Base-by-base conservation (phyloP, 768 basidiomycete genomes). In the Auricularia auricula-judae region DNA sequence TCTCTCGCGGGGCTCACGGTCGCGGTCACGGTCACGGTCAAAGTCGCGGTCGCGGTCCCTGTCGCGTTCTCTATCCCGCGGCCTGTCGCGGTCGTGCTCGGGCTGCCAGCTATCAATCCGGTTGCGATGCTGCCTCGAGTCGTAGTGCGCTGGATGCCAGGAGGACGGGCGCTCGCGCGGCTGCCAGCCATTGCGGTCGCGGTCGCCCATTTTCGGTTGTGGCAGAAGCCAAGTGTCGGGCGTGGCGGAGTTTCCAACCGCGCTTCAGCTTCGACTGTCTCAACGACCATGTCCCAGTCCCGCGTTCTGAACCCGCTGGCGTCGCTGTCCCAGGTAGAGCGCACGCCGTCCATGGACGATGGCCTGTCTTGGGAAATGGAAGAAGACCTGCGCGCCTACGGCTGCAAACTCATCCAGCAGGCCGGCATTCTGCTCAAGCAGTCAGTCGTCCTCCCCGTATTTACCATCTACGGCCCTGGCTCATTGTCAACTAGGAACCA, bases 331-430 rank as follows among this genome's bases (percentile, higher is more conserved):
- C 94, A 97, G 70, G 84, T 94, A 61, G 79, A 87, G 68, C 82
- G 80, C 43, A 89, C 91, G 0, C 94, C 94, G 0, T 98, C 95
- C 0, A 72, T 77, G 34, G 82, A 85, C 66, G 94, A 98, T 77
- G 91, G 90, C 0, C 81, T 98, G 8, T 88, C 94, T 0, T 74
- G 72, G 23, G 86, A 88, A 29, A 75, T 97, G 14, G 96, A 99
- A 73, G 86, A 90, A 64, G 94, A 97, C 69, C 80, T 99, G 42
- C 80, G 95, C 58, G 87, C 89, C 0, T 92, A 87, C 69, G 97
- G 95, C 2, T 96, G 93, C 74, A 92, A 94, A 77, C 80, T 98
- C 66, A 93, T 99, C 23, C 92, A 98, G 71, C 88, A 97, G 76
- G 93, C 95, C 3, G 97, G 97, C 39, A 82, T 93, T 54, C 81